Conservation (phyloP, 1,284 basidiomycete species). For the Exobasidium cylindrosporum region DNA sequence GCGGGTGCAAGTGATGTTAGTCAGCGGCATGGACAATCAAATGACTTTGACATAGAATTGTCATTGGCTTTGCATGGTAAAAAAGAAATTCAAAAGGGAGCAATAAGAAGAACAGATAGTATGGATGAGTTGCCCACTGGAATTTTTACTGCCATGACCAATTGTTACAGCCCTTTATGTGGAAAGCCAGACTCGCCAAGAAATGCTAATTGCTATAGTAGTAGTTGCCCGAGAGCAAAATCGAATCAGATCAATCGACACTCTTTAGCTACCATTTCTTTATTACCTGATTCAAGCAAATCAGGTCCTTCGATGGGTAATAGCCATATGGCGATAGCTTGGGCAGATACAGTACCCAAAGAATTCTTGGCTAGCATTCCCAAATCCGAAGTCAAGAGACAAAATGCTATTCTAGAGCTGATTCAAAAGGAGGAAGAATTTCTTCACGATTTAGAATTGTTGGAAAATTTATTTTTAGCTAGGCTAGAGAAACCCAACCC, state of each 20-base stretch:
- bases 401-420: constrained; percentile 85
- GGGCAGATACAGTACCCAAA: constrained; percentile 70
- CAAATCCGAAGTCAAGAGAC: constrained; percentile 75
- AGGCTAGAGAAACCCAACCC: constrained; percentile 33
- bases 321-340: constrained; percentile 52
- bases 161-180: constrained; percentile 97
- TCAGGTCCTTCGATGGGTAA: background rate
- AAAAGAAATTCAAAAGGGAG: constrained; percentile 81
- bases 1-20: constrained; percentile 16
- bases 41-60: constrained; percentile 13
- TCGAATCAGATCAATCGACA: constrained; percentile 3
- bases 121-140: constrained; percentile 77
- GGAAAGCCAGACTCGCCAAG: constrained; percentile 53
- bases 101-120: constrained; percentile 70
- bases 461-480: constrained; percentile 61
- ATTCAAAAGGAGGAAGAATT: constrained; percentile 88
- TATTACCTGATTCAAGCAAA: background rate
- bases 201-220: constrained; percentile 30
- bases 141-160: constrained; percentile 91
- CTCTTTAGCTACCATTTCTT: background rate
- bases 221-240: constrained; percentile 34
- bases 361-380: constrained; percentile 69
- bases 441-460: constrained; percentile 77
- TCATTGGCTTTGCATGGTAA: constrained; percentile 52
- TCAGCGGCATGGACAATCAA: background rate